These are phyloP conservation scores for Pestalotiopsis sp. DNA, from an alignment of 2,329 filamentous ascomycete species.

Conservation along the genomic window DNA sequence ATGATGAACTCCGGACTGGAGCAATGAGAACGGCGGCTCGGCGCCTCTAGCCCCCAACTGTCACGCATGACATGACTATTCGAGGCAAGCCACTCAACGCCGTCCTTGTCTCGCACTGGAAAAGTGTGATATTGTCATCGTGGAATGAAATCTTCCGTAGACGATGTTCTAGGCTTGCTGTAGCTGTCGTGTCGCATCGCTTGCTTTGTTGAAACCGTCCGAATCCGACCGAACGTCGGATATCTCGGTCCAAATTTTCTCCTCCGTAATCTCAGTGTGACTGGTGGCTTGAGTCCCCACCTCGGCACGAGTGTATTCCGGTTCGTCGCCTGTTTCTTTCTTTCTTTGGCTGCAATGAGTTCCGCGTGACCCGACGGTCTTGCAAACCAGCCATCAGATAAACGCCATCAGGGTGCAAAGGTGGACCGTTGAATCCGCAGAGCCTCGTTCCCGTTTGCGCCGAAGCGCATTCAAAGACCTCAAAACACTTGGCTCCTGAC, in stretches of 20 bases:
- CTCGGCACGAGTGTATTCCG: slow-evolving; percentile 37
- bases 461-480: slow-evolving; percentile 68
- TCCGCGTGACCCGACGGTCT: slow-evolving; percentile 20
- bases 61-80: neutral
- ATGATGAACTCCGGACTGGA: neutral
- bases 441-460: slow-evolving; percentile 27
- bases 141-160: slow-evolving; percentile 82
- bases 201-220: slow-evolving; percentile 48
- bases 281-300: slow-evolving; percentile 47
- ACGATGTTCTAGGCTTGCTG: slow-evolving; percentile 51
- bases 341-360: slow-evolving; percentile 37
- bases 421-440: slow-evolving; percentile 16
- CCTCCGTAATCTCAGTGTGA: slow-evolving; percentile 31
- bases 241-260: slow-evolving; percentile 32
- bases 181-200: slow-evolving; percentile 37
- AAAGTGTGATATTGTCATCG: slow-evolving; percentile 79
- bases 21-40: neutral
- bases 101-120: slow-evolving; percentile 73
- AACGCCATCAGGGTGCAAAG: slow-evolving; percentile 12
- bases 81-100: slow-evolving; percentile 31
- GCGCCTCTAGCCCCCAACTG: neutral
- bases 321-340: slow-evolving; percentile 49
- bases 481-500: slow-evolving; percentile 77
- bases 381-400: slow-evolving; percentile 12
- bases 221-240: slow-evolving; percentile 52